Evolutionary conservation across 768 basidiomycete species (phyloP).

Genomic region (Agaricus sinodeliciosus): DNA sequence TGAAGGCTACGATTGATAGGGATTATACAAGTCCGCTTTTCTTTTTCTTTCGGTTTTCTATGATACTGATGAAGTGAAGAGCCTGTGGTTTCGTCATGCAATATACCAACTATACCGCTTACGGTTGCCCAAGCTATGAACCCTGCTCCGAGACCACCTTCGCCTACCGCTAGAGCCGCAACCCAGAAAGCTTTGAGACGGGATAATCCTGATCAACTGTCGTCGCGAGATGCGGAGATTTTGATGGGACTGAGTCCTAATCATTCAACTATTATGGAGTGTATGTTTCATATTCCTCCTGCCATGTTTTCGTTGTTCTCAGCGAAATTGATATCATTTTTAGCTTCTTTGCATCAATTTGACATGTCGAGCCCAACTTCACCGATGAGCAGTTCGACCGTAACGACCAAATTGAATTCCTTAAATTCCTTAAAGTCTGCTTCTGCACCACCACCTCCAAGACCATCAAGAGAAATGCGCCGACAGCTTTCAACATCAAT

Average conservation of each 20-base stretch:
- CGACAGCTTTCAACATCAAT: conserved; percentile 27
- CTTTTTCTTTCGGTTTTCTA: neutral
- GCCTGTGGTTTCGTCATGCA: conserved; percentile 93
- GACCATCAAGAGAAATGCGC: conserved; percentile 64
- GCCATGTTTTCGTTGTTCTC: too few species aligned
- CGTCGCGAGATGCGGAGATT: conserved; percentile 71
- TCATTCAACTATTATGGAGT: conserved; percentile 10
- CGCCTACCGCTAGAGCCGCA: conserved; percentile 80
- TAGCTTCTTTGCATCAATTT: too few species aligned
- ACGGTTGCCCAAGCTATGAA: conserved; percentile 96
- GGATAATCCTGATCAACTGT: conserved; percentile 80
- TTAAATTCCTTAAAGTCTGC: neutral
- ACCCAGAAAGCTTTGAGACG: conserved; percentile 82
- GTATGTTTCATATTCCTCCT: too few species aligned
- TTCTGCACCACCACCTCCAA: conserved; percentile 38
- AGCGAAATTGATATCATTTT: too few species aligned
- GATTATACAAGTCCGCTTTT: conserved; percentile 77
- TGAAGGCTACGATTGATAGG: conserved; percentile 95
- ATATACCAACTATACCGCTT: conserved; percentile 93
- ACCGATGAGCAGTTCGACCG: conserved; percentile 11
- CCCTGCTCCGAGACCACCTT: conserved; percentile 91
- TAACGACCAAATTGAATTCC: neutral
- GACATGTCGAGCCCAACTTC: too few species aligned
- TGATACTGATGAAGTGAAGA: conserved; percentile 35
- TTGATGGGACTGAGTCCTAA: conserved; percentile 52